Base-by-base conservation (phyloP, 2,329 filamentous ascomycete genomes). In the Cercospora sesami region DNA sequence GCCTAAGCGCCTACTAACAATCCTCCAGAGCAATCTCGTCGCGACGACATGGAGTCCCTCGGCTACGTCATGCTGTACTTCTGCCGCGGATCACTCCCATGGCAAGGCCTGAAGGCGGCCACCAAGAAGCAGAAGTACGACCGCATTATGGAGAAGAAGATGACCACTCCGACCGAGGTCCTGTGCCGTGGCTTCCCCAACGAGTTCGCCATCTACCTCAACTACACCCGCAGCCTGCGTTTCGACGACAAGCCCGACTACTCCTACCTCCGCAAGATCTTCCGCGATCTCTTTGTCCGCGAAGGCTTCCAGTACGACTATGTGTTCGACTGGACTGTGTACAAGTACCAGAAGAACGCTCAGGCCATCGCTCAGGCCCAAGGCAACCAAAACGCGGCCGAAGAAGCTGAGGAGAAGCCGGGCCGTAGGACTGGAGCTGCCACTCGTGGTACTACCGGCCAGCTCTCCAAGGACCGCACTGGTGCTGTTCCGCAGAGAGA, bases 121-220 rank as follows among this genome's bases (percentile, higher is more conserved):
- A 90, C 88, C 65, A 90, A 90, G 82, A 90, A 99, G 88, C 95
- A 98, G 86, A 99, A 99, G 86, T 98, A 99, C 80, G 95, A 99
- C 84, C 90, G 94, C 73, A 99, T 99, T 84, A 98, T 98, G 94
- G 95, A 99, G 87, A 99, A 99, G 90, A 99, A 99, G 92, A 98
- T 98, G 95, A 99, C 95, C 14, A 99, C 95, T 3, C 94, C 95
- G 8, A 98, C 94, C 75, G 94, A 99, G 83, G 94, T 97, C 60
- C 92, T 99, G 60, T 99, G 95, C 90, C 93, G 94, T 81, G 95
- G 95, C 74, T 98, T 99, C 86, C 95, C 95, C 76, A 97, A 98
- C 82, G 95, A 99, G 84, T 99, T 99, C 77, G 94, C 94, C 85
- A 98, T 98, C 82, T 99, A 99, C 83, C 88, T 99, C 72, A 98